These are phyloP conservation scores for Eutrema heterophyllum DNA, from an alignment of 345 rosid species.

Conservation along the genomic window DNA sequence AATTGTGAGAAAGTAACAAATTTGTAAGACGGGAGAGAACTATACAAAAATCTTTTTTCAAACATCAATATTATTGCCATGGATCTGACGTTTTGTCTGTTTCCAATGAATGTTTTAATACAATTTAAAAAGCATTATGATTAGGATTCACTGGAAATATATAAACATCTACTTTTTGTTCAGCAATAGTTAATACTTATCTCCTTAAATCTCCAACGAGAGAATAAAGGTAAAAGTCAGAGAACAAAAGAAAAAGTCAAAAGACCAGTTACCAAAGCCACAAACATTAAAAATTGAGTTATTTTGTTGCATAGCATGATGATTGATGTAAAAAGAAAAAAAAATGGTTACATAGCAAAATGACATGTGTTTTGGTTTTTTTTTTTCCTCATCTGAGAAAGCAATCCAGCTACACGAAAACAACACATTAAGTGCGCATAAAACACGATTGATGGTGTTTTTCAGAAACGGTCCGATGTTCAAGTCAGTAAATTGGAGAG, in stretches of 20 bases:
- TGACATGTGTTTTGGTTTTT: too few species aligned
- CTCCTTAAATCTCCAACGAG: background rate
- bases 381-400: too few species aligned
- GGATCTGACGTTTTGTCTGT: background rate
- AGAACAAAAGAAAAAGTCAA: constrained; percentile 15
- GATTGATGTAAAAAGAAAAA: too few species aligned
- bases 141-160: background rate
- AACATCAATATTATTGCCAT: background rate
- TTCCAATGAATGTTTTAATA: background rate
- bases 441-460: too few species aligned
- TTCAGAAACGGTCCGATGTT: too few species aligned
- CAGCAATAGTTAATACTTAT: background rate
- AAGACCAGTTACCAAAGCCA: constrained; percentile 19
- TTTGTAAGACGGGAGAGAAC: background rate
- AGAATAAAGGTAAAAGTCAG: constrained; percentile 5
- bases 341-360: background rate
- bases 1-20: background rate
- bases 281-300: background rate
- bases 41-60: too few species aligned
- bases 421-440: too few species aligned
- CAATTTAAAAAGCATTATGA: too few species aligned
- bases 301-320: background rate
- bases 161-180: background rate
- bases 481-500: too few species aligned
- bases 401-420: too few species aligned